Evolutionary conservation across 1,284 basidiomycete genomes (phyloP).

Genomic region (Coniferiporia sulphurascens): DNA sequence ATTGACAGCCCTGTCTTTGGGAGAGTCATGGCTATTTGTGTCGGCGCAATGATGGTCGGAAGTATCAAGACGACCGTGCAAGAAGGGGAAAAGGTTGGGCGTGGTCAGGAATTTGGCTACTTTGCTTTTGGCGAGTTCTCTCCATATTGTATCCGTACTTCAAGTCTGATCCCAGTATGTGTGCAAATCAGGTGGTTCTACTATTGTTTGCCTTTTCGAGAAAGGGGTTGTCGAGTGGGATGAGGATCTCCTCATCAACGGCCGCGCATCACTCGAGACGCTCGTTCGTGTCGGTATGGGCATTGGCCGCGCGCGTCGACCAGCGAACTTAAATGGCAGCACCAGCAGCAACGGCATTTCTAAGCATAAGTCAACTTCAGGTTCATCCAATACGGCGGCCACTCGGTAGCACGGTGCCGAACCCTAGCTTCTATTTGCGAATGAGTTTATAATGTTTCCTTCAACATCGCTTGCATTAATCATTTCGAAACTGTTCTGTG

Average conservation of each 20-base stretch:
- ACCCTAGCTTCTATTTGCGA: too few species aligned
- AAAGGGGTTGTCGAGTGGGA: slow-evolving; percentile 83
- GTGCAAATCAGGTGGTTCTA: slow-evolving; percentile 66
- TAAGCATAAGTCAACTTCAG: neutral
- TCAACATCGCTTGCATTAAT: too few species aligned
- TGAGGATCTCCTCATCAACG: slow-evolving; percentile 84
- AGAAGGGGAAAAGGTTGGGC: slow-evolving; percentile 73
- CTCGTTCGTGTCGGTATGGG: slow-evolving; percentile 86
- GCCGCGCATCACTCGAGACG: slow-evolving; percentile 79
- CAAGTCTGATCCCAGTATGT: slow-evolving; percentile 2
- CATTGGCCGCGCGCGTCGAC: slow-evolving; percentile 47
- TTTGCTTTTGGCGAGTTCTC: slow-evolving; percentile 80
- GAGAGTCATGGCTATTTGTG: slow-evolving; percentile 82
- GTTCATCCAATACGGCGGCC: neutral
- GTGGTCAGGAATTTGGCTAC: slow-evolving; percentile 90
- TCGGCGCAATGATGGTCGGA: slow-evolving; percentile 95
- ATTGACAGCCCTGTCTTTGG: slow-evolving; percentile 87
- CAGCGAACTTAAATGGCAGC: neutral
- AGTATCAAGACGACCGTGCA: slow-evolving; percentile 82
- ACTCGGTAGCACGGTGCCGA: neutral
- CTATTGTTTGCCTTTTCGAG: slow-evolving; percentile 85
- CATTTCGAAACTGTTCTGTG: too few species aligned
- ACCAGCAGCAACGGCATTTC: neutral
- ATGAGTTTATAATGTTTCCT: too few species aligned
- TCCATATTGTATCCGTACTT: slow-evolving; percentile 9